Base-by-base conservation (phyloP, 106 monocot species). In the Acanthochlamys bracteata region DNA sequence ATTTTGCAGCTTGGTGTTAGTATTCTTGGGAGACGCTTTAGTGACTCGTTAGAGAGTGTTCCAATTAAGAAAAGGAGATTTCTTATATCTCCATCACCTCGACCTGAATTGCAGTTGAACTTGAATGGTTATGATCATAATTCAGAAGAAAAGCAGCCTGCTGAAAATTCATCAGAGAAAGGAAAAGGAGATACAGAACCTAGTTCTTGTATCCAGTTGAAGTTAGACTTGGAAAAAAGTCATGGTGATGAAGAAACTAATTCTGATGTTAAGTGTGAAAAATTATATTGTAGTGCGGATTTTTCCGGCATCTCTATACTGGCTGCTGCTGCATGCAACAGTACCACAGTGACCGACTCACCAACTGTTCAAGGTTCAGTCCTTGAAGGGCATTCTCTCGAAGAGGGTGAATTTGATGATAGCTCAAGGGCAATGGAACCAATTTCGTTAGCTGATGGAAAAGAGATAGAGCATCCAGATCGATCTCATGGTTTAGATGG, bases 281-380 rank as follows among this genome's bases (percentile, higher is more conserved):
- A 75, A 24, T 4, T 23, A 16, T 46, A 39, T 66, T 73, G 62
- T 39, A 59, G 40, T 69, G 80, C 40, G 25, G 85, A 90, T 82
- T 96, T 96, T 72, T 90, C 87, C 69, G 95, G 95, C 68, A 96
- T 96, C 66, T 84, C 87, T 49, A 84, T 90, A 62, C 71, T 95
- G 71, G 95, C 90, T 42, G 84, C 81, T 58, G 90, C 80, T 61
- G 90, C 95, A 47, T 95, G 90, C 60, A 39, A 80, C 23, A 76
- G 75, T 71, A 74, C 69, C 64, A 59, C 67, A 47, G 76, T 9
- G 9, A 42, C 23, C 58, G 77, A 75, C 12, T 20, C 43, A 0
- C 15, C 69, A 26, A 71, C 55, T 69, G 20, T n/a, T 10, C 71
- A 68, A 21, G 56, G n/a, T 40, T 60, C 65, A 43, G 33, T 60